Evolutionary conservation across 2,329 filamentous ascomycete genomes (phyloP), one percentile per base, ranked within the genome.

Genomic region (Monosporascus sp.): DNA sequence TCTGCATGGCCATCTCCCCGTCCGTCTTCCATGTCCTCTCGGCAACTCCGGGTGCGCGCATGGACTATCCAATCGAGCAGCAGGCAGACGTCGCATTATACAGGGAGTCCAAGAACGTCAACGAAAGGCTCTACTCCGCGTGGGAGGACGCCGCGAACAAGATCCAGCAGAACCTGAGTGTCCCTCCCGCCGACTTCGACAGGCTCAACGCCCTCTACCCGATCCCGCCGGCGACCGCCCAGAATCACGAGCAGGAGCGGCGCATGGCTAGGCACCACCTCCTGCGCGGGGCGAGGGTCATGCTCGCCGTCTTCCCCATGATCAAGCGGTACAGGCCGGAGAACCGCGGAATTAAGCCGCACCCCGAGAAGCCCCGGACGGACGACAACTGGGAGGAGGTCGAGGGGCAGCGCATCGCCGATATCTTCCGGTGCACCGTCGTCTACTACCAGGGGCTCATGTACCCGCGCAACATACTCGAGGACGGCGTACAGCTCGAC

Each of bases 371-470:
- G 37, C 37, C 7, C 18, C 26, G 9, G 3, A 24, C 8, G 20
- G 35, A 52, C 5, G 45, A 53, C 0, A 26, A 51, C 3, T 5
- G 49, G 24, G 47, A 43, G 9, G 20, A 17, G 3, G 38, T 51
- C 28, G 65, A 67, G 49, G 66, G 66, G 49, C 64, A 64, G 59
- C 57, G 52, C 20, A 55, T 65, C 50, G 31, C 56, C 28, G 52
- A 64, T 6, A 58, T 69, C 47, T 51, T 52, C 7, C 31, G 55
- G 7, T 60, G 60, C 53, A 50, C 54, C 50, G 65, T 68, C 35
- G 55, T 69, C 17, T 69, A 69, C 58, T 68, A 65, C 53, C 66
- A 69, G 47, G 66, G 66, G 17, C 58, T 67, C 48, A 58, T 68
- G 6, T 62, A 67, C 55, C 53, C 59, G n/a, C 37, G 35, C 7